Evolutionary conservation across 2,329 filamentous ascomycete species (phyloP).

Genomic region (Rhinocladiella mackenziei): DNA sequence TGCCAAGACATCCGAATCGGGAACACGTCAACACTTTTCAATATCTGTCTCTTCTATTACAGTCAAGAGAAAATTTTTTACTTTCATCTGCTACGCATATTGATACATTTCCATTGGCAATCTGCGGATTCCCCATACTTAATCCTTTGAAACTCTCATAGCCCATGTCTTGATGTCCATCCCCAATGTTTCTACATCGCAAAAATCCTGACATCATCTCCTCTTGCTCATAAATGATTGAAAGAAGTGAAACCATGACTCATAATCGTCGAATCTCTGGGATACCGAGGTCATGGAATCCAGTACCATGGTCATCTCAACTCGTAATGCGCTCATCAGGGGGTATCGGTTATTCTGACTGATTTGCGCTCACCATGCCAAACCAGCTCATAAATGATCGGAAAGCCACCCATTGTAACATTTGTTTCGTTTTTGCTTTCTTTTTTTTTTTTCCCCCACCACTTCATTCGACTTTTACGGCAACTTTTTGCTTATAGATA

Average conservation of each 20-base stretch:
- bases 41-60: too few relatives aligned
- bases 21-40: too few relatives aligned
- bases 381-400: slow-evolving; percentile 9
- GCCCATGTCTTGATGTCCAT: slow-evolving; percentile 1
- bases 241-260: slow-evolving; percentile 12
- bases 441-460: neutral
- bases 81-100: slow-evolving; percentile 20
- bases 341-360: slow-evolving; percentile 6
- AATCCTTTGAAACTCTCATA: slow-evolving; percentile 7
- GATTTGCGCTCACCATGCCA: slow-evolving; percentile 9
- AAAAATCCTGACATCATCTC: slow-evolving; percentile 5
- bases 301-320: slow-evolving; percentile 3
- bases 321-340: slow-evolving; percentile 11
- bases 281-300: neutral
- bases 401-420: slow-evolving; percentile 5
- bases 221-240: slow-evolving; percentile 16
- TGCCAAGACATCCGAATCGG: too few relatives aligned
- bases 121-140: slow-evolving; percentile 13
- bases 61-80: too few relatives aligned
- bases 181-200: neutral
- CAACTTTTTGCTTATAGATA: neutral
- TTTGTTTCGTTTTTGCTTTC: neutral
- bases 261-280: slow-evolving; percentile 4
- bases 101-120: slow-evolving; percentile 20
- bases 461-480: neutral